These are phyloP conservation scores for Metschnikowia koreensis DNA, from an alignment of 805 yeast genomes.

Conservation along the genomic window DNA sequence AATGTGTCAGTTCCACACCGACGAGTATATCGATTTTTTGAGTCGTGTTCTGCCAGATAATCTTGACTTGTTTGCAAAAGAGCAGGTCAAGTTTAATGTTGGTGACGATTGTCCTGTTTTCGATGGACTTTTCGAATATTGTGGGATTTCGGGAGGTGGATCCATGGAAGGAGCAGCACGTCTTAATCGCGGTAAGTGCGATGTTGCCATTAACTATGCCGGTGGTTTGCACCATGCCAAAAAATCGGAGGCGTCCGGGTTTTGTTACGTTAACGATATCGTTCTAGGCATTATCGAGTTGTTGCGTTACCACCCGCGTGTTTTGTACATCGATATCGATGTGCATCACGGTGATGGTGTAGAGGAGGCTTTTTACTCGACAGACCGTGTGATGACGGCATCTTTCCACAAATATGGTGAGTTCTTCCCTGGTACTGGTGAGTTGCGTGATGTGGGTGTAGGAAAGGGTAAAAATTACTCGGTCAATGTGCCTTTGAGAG, in stretches of 20 bases:
- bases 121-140: conserved; percentile 73
- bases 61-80: conserved; percentile 80
- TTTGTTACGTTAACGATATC: conserved; percentile 88
- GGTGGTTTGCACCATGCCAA: conserved; percentile 95
- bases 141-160: conserved; percentile 83
- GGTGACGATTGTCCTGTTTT: conserved; percentile 86
- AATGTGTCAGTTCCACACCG: conserved; percentile 97
- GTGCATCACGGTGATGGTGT: conserved; percentile 96
- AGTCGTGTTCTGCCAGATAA: conserved; percentile 91
- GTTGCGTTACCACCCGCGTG: conserved; percentile 80
- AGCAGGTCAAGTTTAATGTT: conserved; percentile 87
- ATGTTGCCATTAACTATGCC: conserved; percentile 89
- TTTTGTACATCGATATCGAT: conserved; percentile 83
- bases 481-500: conserved; percentile 82
- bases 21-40: conserved; percentile 91
- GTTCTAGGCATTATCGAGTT: conserved; percentile 80
- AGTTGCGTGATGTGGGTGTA: conserved; percentile 78
- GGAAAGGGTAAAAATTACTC: conserved; percentile 82
- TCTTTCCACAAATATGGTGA: conserved; percentile 92
- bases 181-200: conserved; percentile 77
- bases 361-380: conserved; percentile 88
- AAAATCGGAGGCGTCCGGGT: conserved; percentile 85
- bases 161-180: conserved; percentile 88
- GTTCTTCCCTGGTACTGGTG: conserved; percentile 93
- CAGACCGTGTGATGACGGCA: conserved; percentile 87